Conservation (phyloP, 2,329 filamentous ascomycete genomes). For the Venturia nashicola region DNA sequence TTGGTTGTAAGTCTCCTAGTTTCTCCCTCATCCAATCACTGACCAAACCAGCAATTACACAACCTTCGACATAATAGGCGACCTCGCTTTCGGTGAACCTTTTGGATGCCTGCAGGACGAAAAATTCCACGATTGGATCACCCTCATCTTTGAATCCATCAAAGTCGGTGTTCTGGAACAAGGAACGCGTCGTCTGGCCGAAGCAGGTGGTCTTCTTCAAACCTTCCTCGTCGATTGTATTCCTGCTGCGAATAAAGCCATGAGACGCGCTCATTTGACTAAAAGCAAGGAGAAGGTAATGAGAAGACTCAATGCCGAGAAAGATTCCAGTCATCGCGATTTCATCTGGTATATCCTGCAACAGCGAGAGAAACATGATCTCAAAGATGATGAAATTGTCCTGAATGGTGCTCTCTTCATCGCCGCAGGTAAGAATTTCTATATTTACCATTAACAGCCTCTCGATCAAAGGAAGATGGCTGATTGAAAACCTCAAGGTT, state of each 20-base stretch:
- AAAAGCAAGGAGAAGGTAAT: slow-evolving; percentile 20
- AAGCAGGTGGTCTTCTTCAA: slow-evolving; percentile 26
- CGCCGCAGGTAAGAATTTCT: neutral
- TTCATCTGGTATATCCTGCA: slow-evolving; percentile 25
- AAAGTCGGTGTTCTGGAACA: slow-evolving; percentile 15
- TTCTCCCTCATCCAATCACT: neutral
- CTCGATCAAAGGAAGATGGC: neutral
- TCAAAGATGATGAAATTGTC: slow-evolving; percentile 12
- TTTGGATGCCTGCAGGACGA: slow-evolving; percentile 17
- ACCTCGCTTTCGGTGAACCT: slow-evolving; percentile 19
- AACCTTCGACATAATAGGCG: slow-evolving; percentile 17
- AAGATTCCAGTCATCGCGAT: slow-evolving; percentile 21
- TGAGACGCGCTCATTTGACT: slow-evolving; percentile 16
- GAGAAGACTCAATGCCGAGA: slow-evolving; percentile 14
- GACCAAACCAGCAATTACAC: slow-evolving; percentile 9
- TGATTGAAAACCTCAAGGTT: neutral
- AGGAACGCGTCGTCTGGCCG: slow-evolving; percentile 19
- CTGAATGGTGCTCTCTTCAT: slow-evolving; percentile 15
- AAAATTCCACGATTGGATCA: slow-evolving; percentile 17
- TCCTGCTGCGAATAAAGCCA: neutral
- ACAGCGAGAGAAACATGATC: slow-evolving; percentile 22
- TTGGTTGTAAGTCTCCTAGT: slow-evolving; percentile 13
- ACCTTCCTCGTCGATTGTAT: slow-evolving; percentile 21
- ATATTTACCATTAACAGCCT: neutral
- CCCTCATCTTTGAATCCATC: slow-evolving; percentile 22